Evolutionary conservation across 164 flowering plant genomes (phyloP).

Genomic region (Vitis labrusca): DNA sequence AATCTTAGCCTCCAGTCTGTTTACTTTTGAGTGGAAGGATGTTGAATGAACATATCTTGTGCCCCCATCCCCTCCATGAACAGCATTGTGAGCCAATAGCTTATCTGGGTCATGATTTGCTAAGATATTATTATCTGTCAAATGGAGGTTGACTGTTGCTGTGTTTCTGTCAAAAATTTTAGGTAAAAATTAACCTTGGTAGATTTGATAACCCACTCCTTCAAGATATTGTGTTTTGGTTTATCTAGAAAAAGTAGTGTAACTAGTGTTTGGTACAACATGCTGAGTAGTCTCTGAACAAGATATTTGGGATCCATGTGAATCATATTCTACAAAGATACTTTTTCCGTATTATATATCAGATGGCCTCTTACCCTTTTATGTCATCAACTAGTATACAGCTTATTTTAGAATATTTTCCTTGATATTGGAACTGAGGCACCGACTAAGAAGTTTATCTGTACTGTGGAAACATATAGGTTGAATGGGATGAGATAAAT

Average conservation of each 20-base stretch:
- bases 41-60: neutral
- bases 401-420: neutral
- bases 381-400: too few species aligned
- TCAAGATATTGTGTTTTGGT: too few species aligned
- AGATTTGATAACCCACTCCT: too few species aligned
- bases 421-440: neutral
- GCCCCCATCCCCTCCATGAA: too few species aligned
- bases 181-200: neutral
- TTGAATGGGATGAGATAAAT: conserved; percentile 99
- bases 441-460: neutral
- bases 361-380: neutral
- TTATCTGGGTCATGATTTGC: neutral
- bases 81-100: neutral
- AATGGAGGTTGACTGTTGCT: neutral
- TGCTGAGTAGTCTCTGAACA: too few species aligned
- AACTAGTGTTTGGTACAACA: too few species aligned
- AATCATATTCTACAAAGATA: too few species aligned
- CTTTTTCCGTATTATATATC: too few species aligned
- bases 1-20: neutral
- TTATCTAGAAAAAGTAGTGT: too few species aligned
- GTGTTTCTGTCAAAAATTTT: neutral
- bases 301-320: too few species aligned
- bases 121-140: neutral
- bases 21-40: neutral
- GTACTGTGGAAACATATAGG: conserved; percentile 40